Conservation (phyloP, 192 early-diverging fungal genomes). For the Podila clonocystis region DNA sequence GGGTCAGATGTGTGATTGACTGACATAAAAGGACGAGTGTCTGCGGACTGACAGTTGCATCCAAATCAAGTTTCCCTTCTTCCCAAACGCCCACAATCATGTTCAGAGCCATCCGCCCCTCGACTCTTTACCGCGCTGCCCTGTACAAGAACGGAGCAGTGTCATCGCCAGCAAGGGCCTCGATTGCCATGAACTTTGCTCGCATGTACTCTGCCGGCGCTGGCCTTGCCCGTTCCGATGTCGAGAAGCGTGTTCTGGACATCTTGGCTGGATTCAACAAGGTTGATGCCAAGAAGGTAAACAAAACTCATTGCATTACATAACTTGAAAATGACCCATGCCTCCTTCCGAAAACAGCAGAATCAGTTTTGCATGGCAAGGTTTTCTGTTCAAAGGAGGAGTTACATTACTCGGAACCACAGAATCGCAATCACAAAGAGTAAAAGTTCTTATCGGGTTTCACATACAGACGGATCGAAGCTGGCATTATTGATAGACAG, state of each 20-base stretch:
- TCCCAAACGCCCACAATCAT: conserved; percentile 9
- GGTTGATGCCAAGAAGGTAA: conserved; percentile 92
- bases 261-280: conserved; percentile 97
- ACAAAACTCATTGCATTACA: not conserved
- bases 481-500: too few species aligned
- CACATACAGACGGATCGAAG: too few species aligned
- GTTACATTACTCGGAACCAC: too few species aligned
- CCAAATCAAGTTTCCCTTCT: too few species aligned
- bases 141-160: conserved; percentile 42
- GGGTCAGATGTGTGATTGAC: too few species aligned
- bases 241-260: conserved; percentile 89
- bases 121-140: conserved; percentile 44
- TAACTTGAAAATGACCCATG: too few species aligned
- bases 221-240: conserved; percentile 69
- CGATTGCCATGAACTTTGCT: conserved; percentile 52
- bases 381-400: too few species aligned
- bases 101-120: conserved; percentile 49
- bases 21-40: too few species aligned
- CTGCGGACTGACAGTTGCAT: too few species aligned
- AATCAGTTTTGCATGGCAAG: not conserved
- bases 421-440: too few species aligned
- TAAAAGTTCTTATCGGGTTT: too few species aligned
- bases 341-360: too few species aligned
- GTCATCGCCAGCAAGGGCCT: conserved; percentile 46
- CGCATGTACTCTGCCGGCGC: conserved; percentile 83